A percentile compares a stretch with the other conserved stretches of the same genome.
Conservation (phyloP, 177 flowering plant genomes). For the Vitis hybrid region DNA sequence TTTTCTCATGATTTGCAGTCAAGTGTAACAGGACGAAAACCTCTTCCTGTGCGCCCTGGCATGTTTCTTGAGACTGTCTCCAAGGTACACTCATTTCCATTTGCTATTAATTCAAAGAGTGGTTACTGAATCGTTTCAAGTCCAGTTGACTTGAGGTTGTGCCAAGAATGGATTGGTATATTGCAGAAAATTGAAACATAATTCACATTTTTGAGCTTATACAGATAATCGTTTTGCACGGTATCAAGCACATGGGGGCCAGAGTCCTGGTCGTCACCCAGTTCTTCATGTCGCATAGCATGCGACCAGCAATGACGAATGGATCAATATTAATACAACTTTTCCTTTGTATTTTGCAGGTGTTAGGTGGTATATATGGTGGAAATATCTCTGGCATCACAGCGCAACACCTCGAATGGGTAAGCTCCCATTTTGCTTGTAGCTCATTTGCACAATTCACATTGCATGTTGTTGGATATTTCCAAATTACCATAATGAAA, state of each 20-base stretch:
- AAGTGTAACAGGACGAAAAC: conserved; percentile 67
- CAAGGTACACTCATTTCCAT: conserved; percentile 47
- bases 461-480: not conserved
- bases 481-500: too few relatives aligned
- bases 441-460: not conserved
- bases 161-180: not conserved
- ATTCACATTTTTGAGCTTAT: not conserved
- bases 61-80: conserved; percentile 96
- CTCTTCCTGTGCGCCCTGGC: conserved; percentile 95
- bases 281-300: not conserved
- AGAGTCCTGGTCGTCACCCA: not conserved
- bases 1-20: conserved; percentile 41
- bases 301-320: not conserved
- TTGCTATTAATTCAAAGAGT: not conserved
- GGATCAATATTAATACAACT: conserved; percentile 4
- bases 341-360: conserved; percentile 42
- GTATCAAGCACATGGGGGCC: not conserved
- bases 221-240: not conserved
- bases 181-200: not conserved
- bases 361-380: conserved; percentile 81
- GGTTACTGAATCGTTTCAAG: not conserved
- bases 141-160: not conserved
- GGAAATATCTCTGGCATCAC: conserved; percentile 86
- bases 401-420: conserved; percentile 99
- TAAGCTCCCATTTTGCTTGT: conserved; percentile 27